Evolutionary conservation across 1,284 basidiomycete species (phyloP), one percentile per base, ranked within the genome.

Genomic region (Cryptococcus depauperatus): DNA sequence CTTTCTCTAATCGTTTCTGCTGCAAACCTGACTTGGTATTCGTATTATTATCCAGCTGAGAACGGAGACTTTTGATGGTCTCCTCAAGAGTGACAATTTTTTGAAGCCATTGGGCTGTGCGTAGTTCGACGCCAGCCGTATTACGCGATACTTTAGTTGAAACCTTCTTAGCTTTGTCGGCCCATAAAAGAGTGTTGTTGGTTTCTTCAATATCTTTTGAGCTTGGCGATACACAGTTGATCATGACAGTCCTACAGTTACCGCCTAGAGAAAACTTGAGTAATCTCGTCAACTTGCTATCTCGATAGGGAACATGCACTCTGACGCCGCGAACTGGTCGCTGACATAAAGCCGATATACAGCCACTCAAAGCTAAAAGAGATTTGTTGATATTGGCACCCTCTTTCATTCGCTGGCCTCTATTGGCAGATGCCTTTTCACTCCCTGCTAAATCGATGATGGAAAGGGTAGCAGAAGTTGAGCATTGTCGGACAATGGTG

Each of bases 371-470:
- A 4, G 92, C 89, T 39, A 97, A 81, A 5, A 97, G 79, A 14
- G 90, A 95, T 70, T 95, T 91, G 75, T 97, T 96, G 74, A 96
- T 96, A 64, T 95, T 93, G 35, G 91, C 90, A 29, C 92, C 92
- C 68, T 97, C 92, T 28, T 92, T 83, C 84, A 96, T 89, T 22
- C 92, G 83, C 57, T 90, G 84, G n/a, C 92, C 92, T 82, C 92
- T 91, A 69, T 97, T 96, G 0, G 89, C 91, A 8, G 89, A 85
- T 8, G 92, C 92, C 19, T 92, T 81, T 65, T 97, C 92, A 59
- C 87, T 92, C 18, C 92, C 92, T 5, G 92, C 92, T 45, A 97
- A 76, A 72, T 97, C 92, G 64, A 97, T 96, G 60, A 97, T 92
- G 19, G 89, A 93, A 8, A 97, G 77, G 1, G 89, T 93, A 10